Base-by-base conservation (phyloP, 1,139 yeast species). In the Ogataea hybrid region DNA sequence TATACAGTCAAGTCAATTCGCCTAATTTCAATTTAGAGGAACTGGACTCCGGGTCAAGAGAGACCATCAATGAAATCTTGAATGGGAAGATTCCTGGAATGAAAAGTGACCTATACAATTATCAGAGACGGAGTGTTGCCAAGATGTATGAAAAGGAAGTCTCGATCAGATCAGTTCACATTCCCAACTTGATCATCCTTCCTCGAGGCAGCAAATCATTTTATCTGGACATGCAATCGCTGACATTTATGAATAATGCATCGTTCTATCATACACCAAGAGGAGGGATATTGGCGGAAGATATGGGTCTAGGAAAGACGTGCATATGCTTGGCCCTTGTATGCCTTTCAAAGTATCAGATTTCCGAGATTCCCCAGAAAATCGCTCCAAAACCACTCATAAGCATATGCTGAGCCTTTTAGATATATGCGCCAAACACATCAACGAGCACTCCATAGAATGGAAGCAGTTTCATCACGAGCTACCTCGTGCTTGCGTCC, bases 241-340 rank as follows among this genome's bases (percentile, higher is more conserved):
- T 65, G 28, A 48, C 50, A 3, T 58, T 75, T 21, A 58, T 53
- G 25, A 20, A 30, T 2, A 46, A 55, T 3, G 79, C 84, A 0
- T 72, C 68, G 18, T 48, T 61, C 2, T 76, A 69, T 52, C 49
- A 54, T 16, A 62, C 77, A 3, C 81, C 85, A 0, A 61, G 73
- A 49, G 89, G 89, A 12, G 90, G 89, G 0, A 79, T 83, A 2
- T 62, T 83, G 10, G 87, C 87, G 0, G 90, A 83, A 50, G 81
- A 81, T 71, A 83, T 83, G 89, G 90, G 89, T 0, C 62, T 81
- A 14, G 90, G 90, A 0, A 83, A 83, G 56, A 82, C 89, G 0
- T 67, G 79, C 32, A 82, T 83, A 4, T 81, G 87, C 51, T 59
- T 83, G 15, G 79, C 84, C 6, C 64, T 83, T 35, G 69, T 82